Evolutionary conservation across 352 stramenopile species (phyloP).

Genomic region (Phytophthora parvispora): DNA sequence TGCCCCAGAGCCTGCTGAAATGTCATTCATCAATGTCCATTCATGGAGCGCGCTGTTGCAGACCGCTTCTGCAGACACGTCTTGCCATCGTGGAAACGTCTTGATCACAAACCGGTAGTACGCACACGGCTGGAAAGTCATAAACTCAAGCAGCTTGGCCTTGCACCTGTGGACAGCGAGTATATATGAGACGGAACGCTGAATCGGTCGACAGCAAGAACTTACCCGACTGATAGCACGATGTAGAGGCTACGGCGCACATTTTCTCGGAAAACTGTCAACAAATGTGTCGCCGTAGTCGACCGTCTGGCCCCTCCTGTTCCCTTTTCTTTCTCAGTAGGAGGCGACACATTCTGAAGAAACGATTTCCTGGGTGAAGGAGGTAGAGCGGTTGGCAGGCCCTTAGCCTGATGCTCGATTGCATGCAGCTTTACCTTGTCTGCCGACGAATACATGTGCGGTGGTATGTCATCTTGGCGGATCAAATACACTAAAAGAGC

Average conservation of each 20-base stretch:
- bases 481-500: conserved; percentile 54
- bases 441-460: conserved; percentile 52
- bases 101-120: conserved; percentile 62
- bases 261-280: conserved; percentile 61
- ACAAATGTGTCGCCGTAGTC: conserved; percentile 7
- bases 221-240: conserved; percentile 61
- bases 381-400: neutral
- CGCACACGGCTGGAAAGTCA: conserved; percentile 46
- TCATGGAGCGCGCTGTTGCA: conserved; percentile 41
- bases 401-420: conserved; percentile 46
- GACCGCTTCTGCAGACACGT: conserved; percentile 45
- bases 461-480: conserved; percentile 51
- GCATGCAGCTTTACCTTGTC: conserved; percentile 64
- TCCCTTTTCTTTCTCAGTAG: conserved; percentile 3
- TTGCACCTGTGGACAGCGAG: conserved; percentile 26
- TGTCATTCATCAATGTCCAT: conserved; percentile 19
- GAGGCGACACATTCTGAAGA: conserved; percentile 11
- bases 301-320: conserved; percentile 2
- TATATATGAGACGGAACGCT: neutral
- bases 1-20: neutral
- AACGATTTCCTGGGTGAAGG: conserved; percentile 22
- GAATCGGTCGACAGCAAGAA: neutral
- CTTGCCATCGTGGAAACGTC: conserved; percentile 46
- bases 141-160: conserved; percentile 46
- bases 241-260: conserved; percentile 65